Evolutionary conservation across 1,284 basidiomycete species (phyloP), one percentile per base, ranked within the genome.

Genomic region (Boletus smithii): DNA sequence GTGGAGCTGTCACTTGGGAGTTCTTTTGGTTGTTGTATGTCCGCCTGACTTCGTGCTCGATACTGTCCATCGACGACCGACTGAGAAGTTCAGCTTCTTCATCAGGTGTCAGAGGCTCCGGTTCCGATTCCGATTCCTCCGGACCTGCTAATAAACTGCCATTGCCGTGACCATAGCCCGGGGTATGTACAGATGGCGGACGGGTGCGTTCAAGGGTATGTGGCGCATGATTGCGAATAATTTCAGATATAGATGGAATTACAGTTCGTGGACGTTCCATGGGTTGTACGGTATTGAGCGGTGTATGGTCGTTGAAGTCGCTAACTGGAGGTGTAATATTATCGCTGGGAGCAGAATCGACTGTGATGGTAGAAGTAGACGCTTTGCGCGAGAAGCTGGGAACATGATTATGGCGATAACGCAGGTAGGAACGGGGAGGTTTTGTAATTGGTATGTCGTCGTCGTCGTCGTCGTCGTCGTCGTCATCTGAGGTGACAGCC

Each of bases 161-260:
- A 51, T 75, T 71, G 52, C 71, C 77, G 34, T 73, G 74, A 24
- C 69, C 65, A 59, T 74, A 76, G 8, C 77, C 74, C 10, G 77
- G 71, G 24, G 73, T 68, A 42, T 75, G 72, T 32, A 65, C 62
- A 14, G 73, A 71, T 14, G 72, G 61, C 44, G 73, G 71, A 16
- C 51, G 53, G 8, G 72, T 67, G 27, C 73, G 74, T 57, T 77
- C 77, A 42, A 72, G 71, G 50, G 78, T 71, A 23, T 72, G 72
- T 24, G 83, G 82, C 4, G 83, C 80, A 66, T 91, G 81, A 23
- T 75, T 77, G 36, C 84, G 80, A 51, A 91, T 91, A 52, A 91
- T 91, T 46, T 91, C 88, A 36, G 83, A 86, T 60, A 91, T 91
- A 16, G 86, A 88, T 39, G 88, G 88, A 9, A 81, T 79, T 43